Conservation (phyloP, 2,329 filamentous ascomycete genomes). For the Akanthomyces lecanii region DNA sequence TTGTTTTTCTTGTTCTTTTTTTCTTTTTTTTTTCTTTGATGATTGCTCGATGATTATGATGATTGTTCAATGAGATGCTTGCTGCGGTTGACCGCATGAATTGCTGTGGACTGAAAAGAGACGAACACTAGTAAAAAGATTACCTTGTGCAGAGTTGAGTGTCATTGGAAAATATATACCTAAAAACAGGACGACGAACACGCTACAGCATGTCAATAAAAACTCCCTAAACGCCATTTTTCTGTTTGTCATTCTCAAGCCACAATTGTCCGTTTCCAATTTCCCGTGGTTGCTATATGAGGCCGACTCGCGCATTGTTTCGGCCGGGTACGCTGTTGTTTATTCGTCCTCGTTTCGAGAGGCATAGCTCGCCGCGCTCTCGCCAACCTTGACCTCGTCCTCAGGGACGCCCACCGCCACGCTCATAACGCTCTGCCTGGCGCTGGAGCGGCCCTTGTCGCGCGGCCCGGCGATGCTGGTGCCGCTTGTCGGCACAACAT, state of each 20-base stretch:
- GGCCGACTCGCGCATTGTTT: not conserved
- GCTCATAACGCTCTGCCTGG: conserved; percentile 42
- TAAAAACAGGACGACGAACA: conserved; percentile 4
- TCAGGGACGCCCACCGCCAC: conserved; percentile 53
- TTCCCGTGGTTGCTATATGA: not conserved
- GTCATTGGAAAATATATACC: not conserved
- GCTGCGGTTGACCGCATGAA: not conserved
- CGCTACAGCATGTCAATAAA: conserved; percentile 1
- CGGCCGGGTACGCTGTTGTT: not conserved
- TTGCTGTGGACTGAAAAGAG: not conserved
- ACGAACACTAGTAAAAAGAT: not conserved
- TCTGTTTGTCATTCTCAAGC: not conserved
- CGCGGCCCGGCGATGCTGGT: conserved; percentile 45
- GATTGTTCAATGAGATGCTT: not conserved
- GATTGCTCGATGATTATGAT: not conserved
- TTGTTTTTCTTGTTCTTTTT: not conserved
- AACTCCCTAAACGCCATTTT: conserved; percentile 7
- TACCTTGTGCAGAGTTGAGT: not conserved
- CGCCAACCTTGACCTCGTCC: conserved; percentile 56
- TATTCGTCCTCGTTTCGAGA: conserved; percentile 5
- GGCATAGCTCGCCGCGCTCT: conserved; percentile 51
- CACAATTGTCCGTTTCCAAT: conserved; percentile 6
- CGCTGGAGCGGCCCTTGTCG: conserved; percentile 41
- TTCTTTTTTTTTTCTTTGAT: not conserved
- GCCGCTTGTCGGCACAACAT: conserved; percentile 33